These are phyloP conservation scores for Penicillium ochrochloron DNA, from an alignment of 495 filamentous ascomycete species.

Conservation along the genomic window DNA sequence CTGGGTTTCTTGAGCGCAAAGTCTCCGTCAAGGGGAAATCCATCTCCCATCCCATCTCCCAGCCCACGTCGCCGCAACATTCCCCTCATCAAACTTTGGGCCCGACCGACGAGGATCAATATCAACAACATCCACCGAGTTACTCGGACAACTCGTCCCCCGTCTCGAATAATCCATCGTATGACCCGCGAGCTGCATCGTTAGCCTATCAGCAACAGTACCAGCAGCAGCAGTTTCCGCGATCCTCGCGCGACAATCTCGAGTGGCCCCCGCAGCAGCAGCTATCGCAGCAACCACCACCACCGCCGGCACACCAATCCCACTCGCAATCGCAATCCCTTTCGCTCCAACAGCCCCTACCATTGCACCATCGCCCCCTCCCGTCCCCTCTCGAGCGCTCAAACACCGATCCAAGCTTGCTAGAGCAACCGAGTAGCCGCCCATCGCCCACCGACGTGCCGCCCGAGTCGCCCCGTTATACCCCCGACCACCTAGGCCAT, in stretches of 20 bases:
- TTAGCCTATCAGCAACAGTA: conserved; percentile 28
- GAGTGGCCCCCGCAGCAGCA: conserved; percentile 18
- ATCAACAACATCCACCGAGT: conserved; percentile 1
- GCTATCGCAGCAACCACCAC: conserved; percentile 4
- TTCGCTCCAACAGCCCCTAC: conserved; percentile 4
- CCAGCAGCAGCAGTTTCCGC: conserved; percentile 14
- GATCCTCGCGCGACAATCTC: conserved; percentile 14
- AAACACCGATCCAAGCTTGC: conserved; percentile 35
- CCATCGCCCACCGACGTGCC: conserved; percentile 45
- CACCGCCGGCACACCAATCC: conserved; percentile 11
- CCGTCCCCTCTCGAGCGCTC: conserved; percentile 32
- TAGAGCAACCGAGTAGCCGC: conserved; percentile 55
- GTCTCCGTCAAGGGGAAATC: conserved; percentile 28
- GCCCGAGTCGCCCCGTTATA: conserved; percentile 31
- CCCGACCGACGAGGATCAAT: conserved; percentile 45
- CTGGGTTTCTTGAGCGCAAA: conserved; percentile 31
- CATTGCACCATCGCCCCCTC: conserved; percentile 7
- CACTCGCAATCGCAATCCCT: conserved; percentile 15
- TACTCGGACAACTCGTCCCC: conserved; percentile 24
- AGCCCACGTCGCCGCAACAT: conserved; percentile 31
- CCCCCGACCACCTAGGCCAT: conserved; percentile 24
- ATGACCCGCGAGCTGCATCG: conserved; percentile 24
- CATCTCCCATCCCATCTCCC: conserved; percentile 30
- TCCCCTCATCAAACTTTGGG: conserved; percentile 19
- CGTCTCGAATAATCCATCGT: conserved; percentile 4